Base-by-base conservation (phyloP, 139 green algal genomes). In the Chlamydomonas sp. region DNA sequence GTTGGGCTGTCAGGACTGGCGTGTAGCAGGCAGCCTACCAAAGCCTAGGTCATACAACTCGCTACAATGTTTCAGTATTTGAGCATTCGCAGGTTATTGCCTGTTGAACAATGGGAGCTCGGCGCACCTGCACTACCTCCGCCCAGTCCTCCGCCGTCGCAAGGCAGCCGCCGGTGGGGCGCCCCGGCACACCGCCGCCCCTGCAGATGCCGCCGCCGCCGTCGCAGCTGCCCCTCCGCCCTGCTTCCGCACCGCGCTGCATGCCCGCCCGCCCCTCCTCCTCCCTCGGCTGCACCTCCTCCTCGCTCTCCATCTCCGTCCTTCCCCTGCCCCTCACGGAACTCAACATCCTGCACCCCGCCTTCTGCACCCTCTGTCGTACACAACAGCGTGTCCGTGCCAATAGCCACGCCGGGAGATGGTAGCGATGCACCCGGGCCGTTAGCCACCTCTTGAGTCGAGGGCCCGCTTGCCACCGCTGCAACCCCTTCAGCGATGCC, bases 51-150 rank as follows among this genome's bases (percentile, higher is more conserved):
- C 73, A 5, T 62, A 5, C 73, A 61, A 31, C 73, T 5, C 10
- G 5, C 73, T 14, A 49, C 31, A 49, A 49, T 49, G 31, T 49
- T 49, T 49, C 31, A 49, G 31, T 49, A 49, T 49, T 49, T 49
- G 31, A 49, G 31, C 31, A 49, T 49, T 49, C 31, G 31, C 31
- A 49, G 31, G 31, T 49, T 49, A 49, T 49, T 49, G 31, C 31
- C 31, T 49, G 31, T 49, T 49, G 31, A 49, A 49, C 31, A 49
- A 49, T 49, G 31, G 31, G 31, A 49, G 31, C 17, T 16, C 61
- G 4, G 16, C 62, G 14, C n/a, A 85, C 80, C 82, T 86, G 82
- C 59, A 79, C 49, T 9, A 86, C 82, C 61, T 86, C 82, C 0
- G 1, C 63, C 82, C 82, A 86, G 31, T 49, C 62, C 1, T 3